Evolutionary conservation across 202 grass and related monocot genomes (phyloP).

Genomic region (Setaria italica): DNA sequence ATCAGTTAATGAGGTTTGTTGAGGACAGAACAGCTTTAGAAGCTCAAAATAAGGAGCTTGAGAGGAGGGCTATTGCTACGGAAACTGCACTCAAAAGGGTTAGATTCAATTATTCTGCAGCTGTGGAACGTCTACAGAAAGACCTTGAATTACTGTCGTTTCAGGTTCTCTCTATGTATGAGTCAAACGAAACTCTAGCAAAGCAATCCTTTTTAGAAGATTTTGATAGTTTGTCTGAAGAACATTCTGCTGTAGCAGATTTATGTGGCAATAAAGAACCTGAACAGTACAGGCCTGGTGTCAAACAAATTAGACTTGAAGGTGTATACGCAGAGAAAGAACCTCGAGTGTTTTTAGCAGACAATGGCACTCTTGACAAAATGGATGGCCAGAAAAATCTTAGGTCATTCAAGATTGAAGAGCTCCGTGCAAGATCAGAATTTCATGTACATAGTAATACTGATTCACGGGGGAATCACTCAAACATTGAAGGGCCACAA

Average conservation of each 20-base stretch:
- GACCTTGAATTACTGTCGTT: conserved; percentile 94
- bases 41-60: conserved; percentile 83
- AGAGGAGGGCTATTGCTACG: conserved; percentile 81
- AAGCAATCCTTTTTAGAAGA: conserved; percentile 79
- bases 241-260: conserved; percentile 41
- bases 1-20: conserved; percentile 73
- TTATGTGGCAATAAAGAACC: conserved; percentile 48
- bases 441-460: conserved; percentile 41
- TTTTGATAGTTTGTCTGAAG: conserved; percentile 55
- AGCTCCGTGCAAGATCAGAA: conserved; percentile 52
- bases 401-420: conserved; percentile 47
- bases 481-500: conserved; percentile 38
- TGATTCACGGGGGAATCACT: conserved; percentile 50
- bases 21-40: conserved; percentile 78
- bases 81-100: conserved; percentile 90
- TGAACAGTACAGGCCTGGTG: conserved; percentile 36
- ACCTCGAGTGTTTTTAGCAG: conserved; percentile 36
- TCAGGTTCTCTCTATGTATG: conserved; percentile 99
- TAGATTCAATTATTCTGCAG: conserved; percentile 82
- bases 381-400: conserved; percentile 47
- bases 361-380: conserved; percentile 49
- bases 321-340: conserved; percentile 34
- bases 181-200: conserved; percentile 87
- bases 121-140: conserved; percentile 91
- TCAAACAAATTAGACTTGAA: conserved; percentile 43